Evolutionary conservation across 2,329 filamentous ascomycete genomes (phyloP).

Genomic region (Penicillium hesseltinei): DNA sequence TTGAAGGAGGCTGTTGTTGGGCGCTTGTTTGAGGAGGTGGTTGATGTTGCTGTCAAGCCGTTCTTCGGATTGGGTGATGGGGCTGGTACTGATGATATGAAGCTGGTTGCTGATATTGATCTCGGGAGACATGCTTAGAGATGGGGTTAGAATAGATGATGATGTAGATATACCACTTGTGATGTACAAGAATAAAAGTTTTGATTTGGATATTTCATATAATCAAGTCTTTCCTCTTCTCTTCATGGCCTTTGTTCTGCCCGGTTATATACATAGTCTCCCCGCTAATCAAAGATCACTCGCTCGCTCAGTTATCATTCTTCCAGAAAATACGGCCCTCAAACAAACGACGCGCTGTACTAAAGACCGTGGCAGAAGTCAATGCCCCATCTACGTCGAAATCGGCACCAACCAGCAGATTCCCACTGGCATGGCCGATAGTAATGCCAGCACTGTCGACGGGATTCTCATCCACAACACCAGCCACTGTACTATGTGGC

Average conservation of each 20-base stretch:
- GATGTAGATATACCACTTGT: constrained; percentile 5
- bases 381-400: constrained; percentile 39
- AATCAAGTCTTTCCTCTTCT: neutral
- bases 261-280: neutral
- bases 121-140: constrained; percentile 36
- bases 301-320: neutral
- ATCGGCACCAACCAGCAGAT: constrained; percentile 43
- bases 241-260: neutral
- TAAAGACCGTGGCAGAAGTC: constrained; percentile 44
- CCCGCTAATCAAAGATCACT: neutral
- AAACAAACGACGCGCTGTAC: constrained; percentile 51
- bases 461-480: constrained; percentile 23
- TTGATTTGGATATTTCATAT: neutral
- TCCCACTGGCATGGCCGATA: constrained; percentile 50
- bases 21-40: constrained; percentile 72
- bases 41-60: constrained; percentile 63
- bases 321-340: constrained; percentile 48
- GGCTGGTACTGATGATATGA: constrained; percentile 32
- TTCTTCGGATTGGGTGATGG: constrained; percentile 58
- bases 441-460: constrained; percentile 37
- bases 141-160: constrained; percentile 1
- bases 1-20: constrained; percentile 66
- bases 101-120: constrained; percentile 42
- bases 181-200: constrained; percentile 10
- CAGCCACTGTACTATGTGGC: constrained; percentile 40